phyloP scores from a whole-genome alignment of 768 basidiomycete genomes.

The Collybia sp. region DNA sequence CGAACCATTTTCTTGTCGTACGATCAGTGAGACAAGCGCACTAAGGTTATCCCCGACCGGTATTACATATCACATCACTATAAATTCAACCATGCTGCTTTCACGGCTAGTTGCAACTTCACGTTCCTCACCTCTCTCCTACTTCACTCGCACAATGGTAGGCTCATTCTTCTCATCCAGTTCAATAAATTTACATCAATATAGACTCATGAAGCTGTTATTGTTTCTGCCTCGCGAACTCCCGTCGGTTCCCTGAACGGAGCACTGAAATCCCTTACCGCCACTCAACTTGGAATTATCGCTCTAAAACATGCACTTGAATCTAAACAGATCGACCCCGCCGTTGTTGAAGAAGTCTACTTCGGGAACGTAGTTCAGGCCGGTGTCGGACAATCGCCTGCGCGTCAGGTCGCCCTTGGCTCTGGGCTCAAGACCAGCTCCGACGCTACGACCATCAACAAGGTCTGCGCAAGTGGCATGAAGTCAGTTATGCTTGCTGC shows the following conservation, averaged over 20 bases:
- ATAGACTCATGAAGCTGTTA: conserved; percentile 77
- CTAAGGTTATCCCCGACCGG: conserved; percentile 15
- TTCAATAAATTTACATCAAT: conserved; percentile 3
- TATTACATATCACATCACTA: conserved; percentile 12
- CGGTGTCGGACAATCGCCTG: conserved; percentile 96
- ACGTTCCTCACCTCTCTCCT: conserved; percentile 31
- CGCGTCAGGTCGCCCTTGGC: conserved; percentile 90
- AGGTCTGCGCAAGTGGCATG: conserved; percentile 97
- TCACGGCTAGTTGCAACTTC: conserved; percentile 33
- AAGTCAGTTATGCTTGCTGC: conserved; percentile 93
- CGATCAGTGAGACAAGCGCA: conserved; percentile 23
- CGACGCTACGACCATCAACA: conserved; percentile 99
- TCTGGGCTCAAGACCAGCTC: conserved; percentile 82
- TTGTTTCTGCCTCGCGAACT: conserved; percentile 90
- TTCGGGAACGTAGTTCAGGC: conserved; percentile 98
- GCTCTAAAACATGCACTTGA: conserved; percentile 90
- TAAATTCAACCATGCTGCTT: conserved; percentile 39
- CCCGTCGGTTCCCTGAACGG: conserved; percentile 94
- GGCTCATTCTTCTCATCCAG: conserved; percentile 11
- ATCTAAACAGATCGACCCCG: conserved; percentile 74
- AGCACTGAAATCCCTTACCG: conserved; percentile 80
- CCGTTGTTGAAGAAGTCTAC: conserved; percentile 90
- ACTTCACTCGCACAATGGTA: conserved; percentile 51
- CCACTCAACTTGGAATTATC: conserved; percentile 83
- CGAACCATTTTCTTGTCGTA: conserved; percentile 25